Conservation (phyloP, 805 yeast genomes). For the Jamesozyma hellenica region DNA sequence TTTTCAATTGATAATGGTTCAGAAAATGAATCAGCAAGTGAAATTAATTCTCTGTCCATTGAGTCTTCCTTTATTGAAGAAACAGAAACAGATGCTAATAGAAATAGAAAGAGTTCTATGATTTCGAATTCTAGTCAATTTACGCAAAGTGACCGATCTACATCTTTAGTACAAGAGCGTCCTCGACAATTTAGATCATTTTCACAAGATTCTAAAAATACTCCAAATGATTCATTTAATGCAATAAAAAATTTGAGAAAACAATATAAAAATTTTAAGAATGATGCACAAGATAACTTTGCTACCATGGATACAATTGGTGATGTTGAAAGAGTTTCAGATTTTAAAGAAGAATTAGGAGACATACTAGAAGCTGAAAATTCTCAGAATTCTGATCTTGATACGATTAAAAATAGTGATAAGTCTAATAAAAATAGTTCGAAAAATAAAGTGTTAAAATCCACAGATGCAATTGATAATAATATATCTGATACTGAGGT, state of each 20-base stretch:
- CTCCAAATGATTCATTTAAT: slow-evolving; percentile 1
- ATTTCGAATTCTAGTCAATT: slow-evolving; percentile 15
- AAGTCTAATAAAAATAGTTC: no score
- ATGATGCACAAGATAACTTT: slow-evolving; percentile 1
- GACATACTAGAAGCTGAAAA: no score
- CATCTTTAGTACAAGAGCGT: slow-evolving; percentile 21
- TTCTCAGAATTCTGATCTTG: no score
- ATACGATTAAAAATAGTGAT: no score
- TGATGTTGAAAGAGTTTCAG: not conserved
- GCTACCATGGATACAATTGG: slow-evolving; percentile 1
- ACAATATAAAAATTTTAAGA: slow-evolving; percentile 1
- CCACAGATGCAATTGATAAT: no score
- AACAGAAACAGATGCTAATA: not conserved
- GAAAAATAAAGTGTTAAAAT: no score
- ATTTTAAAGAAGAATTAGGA: no score
- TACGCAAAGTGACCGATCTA: slow-evolving; percentile 17
- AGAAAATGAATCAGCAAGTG: not conserved
- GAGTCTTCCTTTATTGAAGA: slow-evolving; percentile 2
- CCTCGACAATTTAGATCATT: slow-evolving; percentile 13
- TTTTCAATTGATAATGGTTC: slow-evolving; percentile 1
- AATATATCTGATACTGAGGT: not conserved
- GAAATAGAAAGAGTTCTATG: slow-evolving; percentile 4
- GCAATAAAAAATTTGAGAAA: slow-evolving; percentile 2
- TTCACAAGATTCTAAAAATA: slow-evolving; percentile 5
- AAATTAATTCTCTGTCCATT: not conserved